Evolutionary conservation across 1,284 basidiomycete species (phyloP), one percentile per base, ranked within the genome.

Genomic region (Meripilus lineatus): DNA sequence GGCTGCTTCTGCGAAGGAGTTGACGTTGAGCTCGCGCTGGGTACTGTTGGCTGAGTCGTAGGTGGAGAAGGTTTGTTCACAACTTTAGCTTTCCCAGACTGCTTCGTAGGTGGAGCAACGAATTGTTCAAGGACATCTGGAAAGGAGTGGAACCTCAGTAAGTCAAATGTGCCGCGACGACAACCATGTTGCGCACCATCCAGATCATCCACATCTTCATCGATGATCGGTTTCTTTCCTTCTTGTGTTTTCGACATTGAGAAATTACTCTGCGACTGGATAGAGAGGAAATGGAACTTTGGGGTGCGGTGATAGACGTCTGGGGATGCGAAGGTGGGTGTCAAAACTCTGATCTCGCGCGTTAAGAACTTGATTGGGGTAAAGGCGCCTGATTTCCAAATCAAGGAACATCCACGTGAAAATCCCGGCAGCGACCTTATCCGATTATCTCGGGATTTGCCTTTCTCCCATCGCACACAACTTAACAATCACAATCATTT

Each of bases 141-240:
- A 38, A 32, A 33, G 43, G 36, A 35, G 24, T 22, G 32, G 13
- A 35, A 21, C 42, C 11, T 44, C 18, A 37, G 26, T 26, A 34
- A 20, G 28, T 5, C 15, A 44, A 30, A 17, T 30, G 18, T 34
- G 1, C 4, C 30, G 5, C 10, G 17, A 38, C 8, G 17, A 11
- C 10, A 32, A 11, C 25, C 28, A 34, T 24, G 13, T 21, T 38
- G 26, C 74, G 46, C 46, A 84, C 84, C 84, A 54, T 88, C 85
- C 38, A 88, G 75, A 58, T 88, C 84, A 54, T 88, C 84, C 25
- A 87, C 62, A 61, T 88, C 82, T 8, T 85, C 83, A 8, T 84
- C 83, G 33, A 70, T 66, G 30, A 42, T 24, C 13, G 42, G 14
- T 32, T n/a, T n/a, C 10, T n/a, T 8, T 30, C 10, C n/a, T 8